These are phyloP conservation scores for Calycina marina DNA, from an alignment of 2,329 filamentous ascomycete genomes.

Conservation along the genomic window DNA sequence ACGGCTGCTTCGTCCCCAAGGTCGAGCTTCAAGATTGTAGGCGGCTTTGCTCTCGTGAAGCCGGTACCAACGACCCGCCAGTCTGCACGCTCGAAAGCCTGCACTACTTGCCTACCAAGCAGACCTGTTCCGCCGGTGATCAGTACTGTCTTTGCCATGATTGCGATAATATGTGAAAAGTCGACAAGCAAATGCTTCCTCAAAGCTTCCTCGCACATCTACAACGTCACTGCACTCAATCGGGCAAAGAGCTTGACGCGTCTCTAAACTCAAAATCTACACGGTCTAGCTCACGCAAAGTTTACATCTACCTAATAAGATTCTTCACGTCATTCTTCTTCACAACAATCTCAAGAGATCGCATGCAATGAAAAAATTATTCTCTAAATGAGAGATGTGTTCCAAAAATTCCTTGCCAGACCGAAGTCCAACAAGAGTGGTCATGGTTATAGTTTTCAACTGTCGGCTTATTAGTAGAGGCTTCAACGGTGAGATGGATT, in stretches of 20 bases:
- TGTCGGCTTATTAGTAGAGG: slow-evolving; percentile 44
- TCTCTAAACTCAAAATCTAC: neutral
- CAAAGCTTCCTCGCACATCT: neutral
- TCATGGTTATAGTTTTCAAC: slow-evolving; percentile 42
- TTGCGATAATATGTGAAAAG: slow-evolving; percentile 2
- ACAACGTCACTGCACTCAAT: neutral
- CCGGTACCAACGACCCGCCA: slow-evolving; percentile 65
- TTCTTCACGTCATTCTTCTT: slow-evolving; percentile 29
- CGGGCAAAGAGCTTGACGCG: too few relatives aligned
- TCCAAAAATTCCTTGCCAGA: slow-evolving; percentile 72
- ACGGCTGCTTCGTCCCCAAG: slow-evolving; percentile 28
- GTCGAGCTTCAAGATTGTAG: slow-evolving; percentile 38
- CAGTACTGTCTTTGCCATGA: slow-evolving; percentile 39
- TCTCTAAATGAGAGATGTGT: slow-evolving; percentile 26
- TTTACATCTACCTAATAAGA: neutral
- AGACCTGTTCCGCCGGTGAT: slow-evolving; percentile 78
- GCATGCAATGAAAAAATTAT: slow-evolving; percentile 34
- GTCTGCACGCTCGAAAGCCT: slow-evolving; percentile 48
- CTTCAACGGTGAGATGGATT: neutral
- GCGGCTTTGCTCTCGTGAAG: slow-evolving; percentile 57
- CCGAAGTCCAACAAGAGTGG: slow-evolving; percentile 55
- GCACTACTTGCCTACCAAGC: slow-evolving; percentile 64
- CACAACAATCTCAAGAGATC: slow-evolving; percentile 30
- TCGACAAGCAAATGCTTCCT: neutral
- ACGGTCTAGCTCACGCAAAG: neutral